Evolutionary conservation across 495 filamentous ascomycete genomes (phyloP), one percentile per base, ranked within the genome.

Genomic region (Neurospora tetrasperma): DNA sequence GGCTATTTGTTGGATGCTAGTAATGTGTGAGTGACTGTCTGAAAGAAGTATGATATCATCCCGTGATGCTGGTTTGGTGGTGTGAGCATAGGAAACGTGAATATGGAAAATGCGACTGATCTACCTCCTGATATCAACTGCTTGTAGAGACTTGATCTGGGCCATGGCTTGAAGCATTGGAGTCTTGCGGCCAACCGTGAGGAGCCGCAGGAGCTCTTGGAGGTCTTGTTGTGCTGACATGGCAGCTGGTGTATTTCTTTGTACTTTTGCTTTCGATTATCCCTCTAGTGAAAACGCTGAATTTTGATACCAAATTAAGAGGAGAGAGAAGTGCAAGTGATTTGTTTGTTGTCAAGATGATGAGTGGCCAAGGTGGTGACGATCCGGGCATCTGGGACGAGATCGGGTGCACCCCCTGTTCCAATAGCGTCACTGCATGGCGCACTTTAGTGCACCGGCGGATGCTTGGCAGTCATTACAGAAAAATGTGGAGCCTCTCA

Each of bases 181-280:
- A 12, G 92, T 78, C 78, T 92, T 94, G 75, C 86, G 83, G 77
- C 91, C 89, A 75, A 91, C 89, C 1, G 92, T 90, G 41, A 95
- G 86, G 70, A 96, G 91, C 69, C 92, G 90, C 59, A 95, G 83
- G n/a, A 95, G 84, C 66, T 88, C 84, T 79, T 92, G 90, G 14
- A 93, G 83, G 73, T 92, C 88, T 73, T 87, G 83, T 74, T 85
- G 85, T 31, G 86, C 78, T 9, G 85, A 83, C 86, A 88, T 88
- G 54, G 54, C 54, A 66, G 54, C 54, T 35, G 54, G 54, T 66
- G 0, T 35, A 4, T 35, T 6, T 35, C 6, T 14, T 35, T 35
- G 54, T 18, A 35, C 54, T 66, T 8, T 23, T 35, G 27, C 27
- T 66, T 38, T 27, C 1, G 23, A 5, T 35, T 38, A 27, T 1